These are phyloP conservation scores for Fraxinus ornus DNA, from an alignment of 305 asterid genomes.

Conservation along the genomic window DNA sequence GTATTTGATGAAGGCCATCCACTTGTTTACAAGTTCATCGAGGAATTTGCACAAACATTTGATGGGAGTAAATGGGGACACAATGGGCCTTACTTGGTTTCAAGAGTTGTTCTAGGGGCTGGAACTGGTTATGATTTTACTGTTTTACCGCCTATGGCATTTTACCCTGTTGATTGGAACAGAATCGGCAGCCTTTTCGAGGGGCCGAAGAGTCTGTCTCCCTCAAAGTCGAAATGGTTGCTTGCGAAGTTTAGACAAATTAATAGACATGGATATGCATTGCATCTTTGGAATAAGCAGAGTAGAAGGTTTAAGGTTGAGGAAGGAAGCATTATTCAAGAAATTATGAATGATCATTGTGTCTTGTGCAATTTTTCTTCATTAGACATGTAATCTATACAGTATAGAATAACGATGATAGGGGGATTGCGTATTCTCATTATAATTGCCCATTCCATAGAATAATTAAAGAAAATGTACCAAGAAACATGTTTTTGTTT, in stretches of 20 bases:
- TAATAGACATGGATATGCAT: slow-evolving; percentile 50
- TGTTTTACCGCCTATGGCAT: slow-evolving; percentile 65
- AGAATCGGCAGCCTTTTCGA: slow-evolving; percentile 55
- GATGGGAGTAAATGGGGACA: slow-evolving; percentile 96
- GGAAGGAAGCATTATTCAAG: slow-evolving; percentile 71
- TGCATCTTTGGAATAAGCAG: slow-evolving; percentile 95
- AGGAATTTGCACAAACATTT: slow-evolving; percentile 82
- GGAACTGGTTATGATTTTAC: slow-evolving; percentile 52
- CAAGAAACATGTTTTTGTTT: slow-evolving; percentile 4
- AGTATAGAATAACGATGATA: slow-evolving; percentile 12
- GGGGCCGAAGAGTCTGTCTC: slow-evolving; percentile 50
- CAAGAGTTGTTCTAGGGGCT: slow-evolving; percentile 71
- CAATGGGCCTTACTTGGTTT: slow-evolving; percentile 89
- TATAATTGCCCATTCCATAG: slow-evolving; percentile 33
- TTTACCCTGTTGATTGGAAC: slow-evolving; percentile 90
- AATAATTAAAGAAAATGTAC: slow-evolving; percentile 16
- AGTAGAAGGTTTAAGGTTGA: slow-evolving; percentile 57
- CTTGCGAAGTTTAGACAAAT: slow-evolving; percentile 55
- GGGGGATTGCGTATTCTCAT: slow-evolving; percentile 7
- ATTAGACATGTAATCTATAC: not conserved
- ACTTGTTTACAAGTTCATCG: slow-evolving; percentile 62
- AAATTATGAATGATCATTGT: slow-evolving; percentile 46
- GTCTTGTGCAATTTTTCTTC: slow-evolving; percentile 44
- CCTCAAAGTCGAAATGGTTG: slow-evolving; percentile 51
- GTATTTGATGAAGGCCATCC: slow-evolving; percentile 77